These are phyloP conservation scores for Chimonanthus praecox DNA, from an alignment of 164 flowering plant genomes.

Conservation along the genomic window DNA sequence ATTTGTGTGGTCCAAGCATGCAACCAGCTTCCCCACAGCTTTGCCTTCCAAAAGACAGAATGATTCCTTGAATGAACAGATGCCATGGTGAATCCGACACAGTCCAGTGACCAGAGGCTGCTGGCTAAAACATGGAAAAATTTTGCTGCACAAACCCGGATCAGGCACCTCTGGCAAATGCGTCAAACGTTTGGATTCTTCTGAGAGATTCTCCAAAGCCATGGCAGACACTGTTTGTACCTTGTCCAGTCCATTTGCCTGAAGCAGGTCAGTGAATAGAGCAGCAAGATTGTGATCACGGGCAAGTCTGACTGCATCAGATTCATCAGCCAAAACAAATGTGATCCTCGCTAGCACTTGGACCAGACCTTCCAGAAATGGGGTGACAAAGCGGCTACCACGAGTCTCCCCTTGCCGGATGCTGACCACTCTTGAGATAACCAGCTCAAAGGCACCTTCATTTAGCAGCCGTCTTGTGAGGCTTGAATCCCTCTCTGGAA, in stretches of 20 bases:
- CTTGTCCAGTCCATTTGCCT: slow-evolving; percentile 73
- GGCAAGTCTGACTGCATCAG: slow-evolving; percentile 48
- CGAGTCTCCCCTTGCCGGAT: slow-evolving; percentile 67
- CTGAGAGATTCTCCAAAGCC: slow-evolving; percentile 79
- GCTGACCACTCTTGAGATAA: slow-evolving; percentile 37
- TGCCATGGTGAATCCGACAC: slow-evolving; percentile 69
- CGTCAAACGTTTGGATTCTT: slow-evolving; percentile 60
- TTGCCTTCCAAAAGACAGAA: slow-evolving; percentile 83
- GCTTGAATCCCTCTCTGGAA: slow-evolving; percentile 78
- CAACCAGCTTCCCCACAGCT: slow-evolving; percentile 66
- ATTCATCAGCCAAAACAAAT: slow-evolving; percentile 54
- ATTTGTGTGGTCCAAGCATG: slow-evolving; percentile 76
- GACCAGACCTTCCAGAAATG: slow-evolving; percentile 86
- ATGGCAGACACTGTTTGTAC: slow-evolving; percentile 82
- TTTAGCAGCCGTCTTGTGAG: slow-evolving; percentile 70
- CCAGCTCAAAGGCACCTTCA: slow-evolving; percentile 63
- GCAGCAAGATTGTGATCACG: slow-evolving; percentile 63
- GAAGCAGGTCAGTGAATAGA: slow-evolving; percentile 68
- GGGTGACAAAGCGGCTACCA: slow-evolving; percentile 72
- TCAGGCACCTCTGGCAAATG: slow-evolving; percentile 55
- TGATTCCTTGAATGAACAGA: slow-evolving; percentile 61
- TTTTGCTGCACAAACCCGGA: slow-evolving; percentile 52
- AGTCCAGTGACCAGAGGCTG: slow-evolving; percentile 55
- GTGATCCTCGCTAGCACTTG: slow-evolving; percentile 74
- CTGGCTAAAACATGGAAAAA: slow-evolving; percentile 72